These are phyloP conservation scores for Komagataella ulmi DNA, from an alignment of 805 yeast genomes.

Conservation along the genomic window DNA sequence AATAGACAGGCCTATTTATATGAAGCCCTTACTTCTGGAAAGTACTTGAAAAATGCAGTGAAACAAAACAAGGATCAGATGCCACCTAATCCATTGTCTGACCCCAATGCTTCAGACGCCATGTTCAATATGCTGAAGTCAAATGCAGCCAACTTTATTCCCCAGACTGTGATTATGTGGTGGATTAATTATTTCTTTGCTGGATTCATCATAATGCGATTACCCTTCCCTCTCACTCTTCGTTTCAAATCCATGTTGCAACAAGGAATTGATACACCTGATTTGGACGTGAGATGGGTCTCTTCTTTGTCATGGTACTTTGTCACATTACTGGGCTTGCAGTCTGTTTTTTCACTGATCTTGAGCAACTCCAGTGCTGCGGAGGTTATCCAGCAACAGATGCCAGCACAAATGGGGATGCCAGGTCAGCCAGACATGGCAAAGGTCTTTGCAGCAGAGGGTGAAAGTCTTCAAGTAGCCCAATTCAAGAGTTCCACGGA, in stretches of 20 bases:
- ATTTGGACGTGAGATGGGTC: slow-evolving; percentile 85
- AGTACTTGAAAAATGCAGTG: slow-evolving; percentile 38
- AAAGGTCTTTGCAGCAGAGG: slow-evolving; percentile 51
- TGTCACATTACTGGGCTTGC: slow-evolving; percentile 72
- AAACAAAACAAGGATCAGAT: slow-evolving; percentile 20
- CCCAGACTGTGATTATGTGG: slow-evolving; percentile 90
- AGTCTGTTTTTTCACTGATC: slow-evolving; percentile 62
- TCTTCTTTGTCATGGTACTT: slow-evolving; percentile 94
- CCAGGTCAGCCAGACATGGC: slow-evolving; percentile 53
- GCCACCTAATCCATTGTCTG: slow-evolving; percentile 50
- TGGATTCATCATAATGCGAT: slow-evolving; percentile 74
- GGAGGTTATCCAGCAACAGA: slow-evolving; percentile 17
- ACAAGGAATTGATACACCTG: slow-evolving; percentile 70
- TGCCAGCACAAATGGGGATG: slow-evolving; percentile 16
- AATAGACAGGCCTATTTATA: slow-evolving; percentile 35
- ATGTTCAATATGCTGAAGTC: slow-evolving; percentile 69
- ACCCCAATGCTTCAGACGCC: slow-evolving; percentile 59
- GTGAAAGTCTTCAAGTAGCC: slow-evolving; percentile 55
- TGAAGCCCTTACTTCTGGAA: slow-evolving; percentile 35
- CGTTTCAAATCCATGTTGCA: slow-evolving; percentile 90
- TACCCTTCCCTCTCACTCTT: slow-evolving; percentile 86
- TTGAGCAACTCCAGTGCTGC: slow-evolving; percentile 34
- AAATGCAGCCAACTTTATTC: slow-evolving; percentile 71
- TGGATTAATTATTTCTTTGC: slow-evolving; percentile 93
- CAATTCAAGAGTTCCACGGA: slow-evolving; percentile 42